Percentiles rank a stretch among this genome's conserved stretches.
These are phyloP conservation scores for Chlorophyllum brunneum DNA, from an alignment of 768 basidiomycete species.

Conservation along the genomic window DNA sequence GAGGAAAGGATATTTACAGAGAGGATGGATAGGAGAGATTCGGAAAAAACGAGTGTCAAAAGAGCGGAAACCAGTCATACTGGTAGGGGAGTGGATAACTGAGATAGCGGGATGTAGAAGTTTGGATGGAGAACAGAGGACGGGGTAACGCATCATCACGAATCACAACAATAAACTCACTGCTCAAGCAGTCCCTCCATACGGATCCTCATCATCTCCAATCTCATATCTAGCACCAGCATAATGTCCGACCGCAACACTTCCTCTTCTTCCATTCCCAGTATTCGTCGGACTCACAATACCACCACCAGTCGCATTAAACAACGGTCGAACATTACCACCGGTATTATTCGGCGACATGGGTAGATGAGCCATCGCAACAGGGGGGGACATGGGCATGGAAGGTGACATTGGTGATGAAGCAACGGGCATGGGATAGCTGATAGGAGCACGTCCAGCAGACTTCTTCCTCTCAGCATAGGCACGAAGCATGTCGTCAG, in stretches of 20 bases:
- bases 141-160: too few relatives aligned
- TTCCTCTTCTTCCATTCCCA: background rate
- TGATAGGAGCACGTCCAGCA: slow-evolving; percentile 16
- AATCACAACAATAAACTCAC: too few relatives aligned
- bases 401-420: slow-evolving; percentile 8
- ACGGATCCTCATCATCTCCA: slow-evolving; percentile 6
- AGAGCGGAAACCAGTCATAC: too few relatives aligned
- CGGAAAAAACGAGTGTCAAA: too few relatives aligned
- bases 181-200: too few relatives aligned
- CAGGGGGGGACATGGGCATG: too few relatives aligned
- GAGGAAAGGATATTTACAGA: too few relatives aligned
- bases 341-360: slow-evolving; percentile 1
- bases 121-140: too few relatives aligned
- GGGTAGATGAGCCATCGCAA: background rate
- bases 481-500: slow-evolving; percentile 75
- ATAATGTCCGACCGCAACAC: slow-evolving; percentile 1
- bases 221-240: slow-evolving; percentile 1
- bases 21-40: too few relatives aligned
- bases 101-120: too few relatives aligned
- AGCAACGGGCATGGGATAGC: slow-evolving; percentile 20
- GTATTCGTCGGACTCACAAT: slow-evolving; percentile 4
- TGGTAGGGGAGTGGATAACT: too few relatives aligned
- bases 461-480: slow-evolving; percentile 32
- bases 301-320: background rate
- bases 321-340: background rate